Evolutionary conservation across 257 asterid species (phyloP), one percentile per base, ranked within the genome.

Genomic region (Primulina eburnea): DNA sequence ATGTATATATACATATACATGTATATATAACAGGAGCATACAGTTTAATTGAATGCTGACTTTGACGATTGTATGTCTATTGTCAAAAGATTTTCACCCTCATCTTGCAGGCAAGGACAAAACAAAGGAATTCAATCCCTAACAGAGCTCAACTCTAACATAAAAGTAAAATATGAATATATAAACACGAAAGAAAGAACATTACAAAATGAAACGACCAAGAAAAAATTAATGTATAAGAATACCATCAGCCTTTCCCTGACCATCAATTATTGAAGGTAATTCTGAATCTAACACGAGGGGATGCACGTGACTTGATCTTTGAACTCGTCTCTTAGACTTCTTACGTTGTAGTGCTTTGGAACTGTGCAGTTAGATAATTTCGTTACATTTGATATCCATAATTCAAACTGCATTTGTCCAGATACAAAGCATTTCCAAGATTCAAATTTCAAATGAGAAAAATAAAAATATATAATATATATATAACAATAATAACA

Each of bases 201-300:
- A 38, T 14, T 47, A 63, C 2, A 40, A 33, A 67, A 68, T 20
- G 40, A 26, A n/a, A 26, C 14, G 56, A 71, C 47, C 64, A 18
- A 30, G 58, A 74, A 38, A 38, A 75, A 34, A 12, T 38, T 60
- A 59, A 52, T 53, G 74, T 71, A 32, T 20, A 73, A 68, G 68
- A 75, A 53, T 88, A 91, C 99, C 98, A 84, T 87, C 87, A 68
- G 78, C 80, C 83, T 83, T 89, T 76, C 81, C 93, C 64, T 82
- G 87, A 78, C 81, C 83, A 78, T 74, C 88, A 63, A 73, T 73
- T 65, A 76, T 62, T 32, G 89, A 72, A 6, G 88, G 97, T 35
- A 81, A 65, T 55, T 82, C 96, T 50, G 96, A 78, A 72, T 83
- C 88, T 57, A 84, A 71, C 76, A 78, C 81, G 65, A 91, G 88